Base-by-base conservation (phyloP, 352 stramenopile genomes). In the Phytopythium delawarense region DNA sequence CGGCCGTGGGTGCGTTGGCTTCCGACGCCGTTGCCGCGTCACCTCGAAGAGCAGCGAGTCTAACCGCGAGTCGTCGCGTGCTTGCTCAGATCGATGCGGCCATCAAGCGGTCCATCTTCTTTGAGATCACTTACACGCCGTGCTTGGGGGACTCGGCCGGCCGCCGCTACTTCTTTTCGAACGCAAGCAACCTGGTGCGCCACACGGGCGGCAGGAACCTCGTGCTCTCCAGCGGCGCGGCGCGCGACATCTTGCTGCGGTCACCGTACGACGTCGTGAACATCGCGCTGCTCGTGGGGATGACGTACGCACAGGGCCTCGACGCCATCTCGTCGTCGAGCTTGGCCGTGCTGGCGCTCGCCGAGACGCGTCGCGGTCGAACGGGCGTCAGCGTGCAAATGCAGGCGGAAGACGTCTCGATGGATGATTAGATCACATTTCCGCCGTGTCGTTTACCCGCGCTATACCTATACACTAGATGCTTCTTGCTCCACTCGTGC, bases 81-180 rank as follows among this genome's bases (percentile, higher is more conserved):
- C 62, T 61, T 28, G 34, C 64, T 23, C 45, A 91, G 81, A 64
- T 95, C 65, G 70, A 84, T 54, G 72, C 79, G 7, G 87, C 84
- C 52, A 84, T 91, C 46, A 85, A 88, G 60, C 84, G 84, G 52
- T 70, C 49, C 25, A 74, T 95, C 59, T 83, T 78, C 67, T 92
- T 95, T 63, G 87, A 95, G 57, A 77, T 95, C 66, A 90, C 73
- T 34, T 95, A 95, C 64, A 78, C 80, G 32, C 78, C 84, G 54
- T 88, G 82, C 55, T 74, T 95, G 5, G 78, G 78, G 0, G 87
- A 95, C 65, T 90, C 83, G 21, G 79, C 77, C 15, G 81, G 84
- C 3, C 82, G 87, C 12, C 73, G 87, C 40, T 94, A 95, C 69
- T 94, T 95, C 65, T 94, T 95, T 59, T 90, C 83, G 40, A 95